Evolutionary conservation across 495 filamentous ascomycete species (phyloP).

Genomic region (Rostrohypoxylon terebratum): DNA sequence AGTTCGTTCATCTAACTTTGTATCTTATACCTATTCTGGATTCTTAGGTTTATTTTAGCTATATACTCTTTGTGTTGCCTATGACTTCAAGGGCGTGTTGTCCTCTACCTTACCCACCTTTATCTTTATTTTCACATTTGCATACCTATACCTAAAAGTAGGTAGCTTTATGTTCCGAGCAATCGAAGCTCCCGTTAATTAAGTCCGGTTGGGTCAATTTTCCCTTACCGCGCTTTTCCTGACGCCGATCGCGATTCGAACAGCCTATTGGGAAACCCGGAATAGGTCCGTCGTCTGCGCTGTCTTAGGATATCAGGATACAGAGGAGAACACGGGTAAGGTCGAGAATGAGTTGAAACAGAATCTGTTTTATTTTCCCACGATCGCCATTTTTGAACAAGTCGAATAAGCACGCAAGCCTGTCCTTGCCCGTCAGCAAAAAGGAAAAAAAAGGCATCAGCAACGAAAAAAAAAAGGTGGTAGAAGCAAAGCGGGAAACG

Average conservation of each 20-base stretch:
- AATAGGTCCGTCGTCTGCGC: slow-evolving; percentile 24
- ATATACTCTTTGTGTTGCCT: slow-evolving; percentile 28
- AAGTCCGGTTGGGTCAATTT: slow-evolving; percentile 19
- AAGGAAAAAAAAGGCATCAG: slow-evolving; percentile 1
- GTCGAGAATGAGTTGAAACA: slow-evolving; percentile 29
- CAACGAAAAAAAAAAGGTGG: not conserved
- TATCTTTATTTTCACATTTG: slow-evolving; percentile 9
- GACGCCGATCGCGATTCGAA: slow-evolving; percentile 35
- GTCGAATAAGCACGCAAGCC: not conserved
- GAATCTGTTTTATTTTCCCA: slow-evolving; percentile 29
- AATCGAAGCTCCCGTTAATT: slow-evolving; percentile 23
- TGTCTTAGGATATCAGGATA: slow-evolving; percentile 19
- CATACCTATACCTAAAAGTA: too few species aligned
- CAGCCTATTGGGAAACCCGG: slow-evolving; percentile 29
- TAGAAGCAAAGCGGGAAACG: slow-evolving; percentile 25
- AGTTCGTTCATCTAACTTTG: slow-evolving; percentile 4
- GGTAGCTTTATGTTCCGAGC: slow-evolving; percentile 11
- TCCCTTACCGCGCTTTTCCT: slow-evolving; percentile 34
- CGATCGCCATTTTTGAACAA: slow-evolving; percentile 13
- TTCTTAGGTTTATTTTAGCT: not conserved
- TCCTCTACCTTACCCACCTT: slow-evolving; percentile 25
- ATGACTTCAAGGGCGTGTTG: slow-evolving; percentile 9
- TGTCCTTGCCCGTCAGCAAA: slow-evolving; percentile 1
- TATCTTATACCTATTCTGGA: slow-evolving; percentile 8
- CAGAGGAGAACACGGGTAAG: slow-evolving; percentile 13